Base-by-base conservation (phyloP, 1,139 yeast genomes). In the Suhomyces choctaworum region DNA sequence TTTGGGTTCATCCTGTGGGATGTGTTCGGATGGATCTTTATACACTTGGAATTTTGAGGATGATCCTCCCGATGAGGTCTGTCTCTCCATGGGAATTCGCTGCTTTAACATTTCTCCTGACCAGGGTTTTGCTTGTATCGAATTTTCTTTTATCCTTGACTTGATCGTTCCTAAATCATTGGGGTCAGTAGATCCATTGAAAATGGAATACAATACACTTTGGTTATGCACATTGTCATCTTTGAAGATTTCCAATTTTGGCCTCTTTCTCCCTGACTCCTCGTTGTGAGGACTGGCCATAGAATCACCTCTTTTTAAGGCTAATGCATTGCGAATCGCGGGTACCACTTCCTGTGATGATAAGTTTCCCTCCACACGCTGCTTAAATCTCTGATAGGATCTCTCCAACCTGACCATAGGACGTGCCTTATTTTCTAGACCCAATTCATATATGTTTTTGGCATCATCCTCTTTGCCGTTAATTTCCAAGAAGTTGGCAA, bases 61-160 rank as follows among this genome's bases (percentile, higher is more conserved):
- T 6, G 45, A 40, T 6, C 41, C 36, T 3, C 42, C 15, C 2
- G 40, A 27, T 3, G 58, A 25, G 13, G 40, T 25, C 14, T 29
- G 38, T 13, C 41, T 35, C 8, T 39, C 42, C 8, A 30, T 14
- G 4, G 37, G 47, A 4, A 33, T 41, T 25, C 52, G 58, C 48
- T 76, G 82, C 16, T 58, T 60, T 21, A 82, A 44, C 0, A 64
- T 66, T 50, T 83, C 83, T 0, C 92, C 94, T 1, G 64, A 64
- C 88, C 94, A 82, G 0, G 83, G 76, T n/a, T 62, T 66, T 0
- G 90, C 70, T 3, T 65, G 64, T 23, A 78, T 37, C 1, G 60
- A 60, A 49, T 88, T 88, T 53, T 88, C 96, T 53, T 86, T 85
- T 33, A 68, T 68, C 37, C 86, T 60, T 6, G 66, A 59, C 8